phyloP scores from a whole-genome alignment of 192 early-diverging fungal genomes.

The Gryganskiella cystojenkinii region DNA sequence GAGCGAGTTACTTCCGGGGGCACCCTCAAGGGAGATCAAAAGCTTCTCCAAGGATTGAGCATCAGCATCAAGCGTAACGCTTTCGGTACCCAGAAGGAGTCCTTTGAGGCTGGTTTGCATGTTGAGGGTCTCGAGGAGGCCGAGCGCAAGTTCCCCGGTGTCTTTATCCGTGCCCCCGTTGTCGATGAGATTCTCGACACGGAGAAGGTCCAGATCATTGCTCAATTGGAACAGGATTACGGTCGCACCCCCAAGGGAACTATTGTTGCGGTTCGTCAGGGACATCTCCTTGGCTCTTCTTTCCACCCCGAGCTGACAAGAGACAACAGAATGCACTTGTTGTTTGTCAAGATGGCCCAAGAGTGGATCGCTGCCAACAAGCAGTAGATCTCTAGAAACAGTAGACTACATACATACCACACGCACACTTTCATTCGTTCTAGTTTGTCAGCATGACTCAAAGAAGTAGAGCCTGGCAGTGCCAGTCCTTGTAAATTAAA shows the following conservation, averaged over 20 bases:
- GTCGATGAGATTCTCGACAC: conserved; percentile 75
- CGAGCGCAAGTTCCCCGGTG: conserved; percentile 64
- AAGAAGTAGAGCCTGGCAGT: no score
- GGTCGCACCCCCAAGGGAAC: conserved; percentile 64
- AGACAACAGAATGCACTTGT: conserved; percentile 89
- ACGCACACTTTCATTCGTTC: not conserved
- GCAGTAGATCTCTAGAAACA: conserved; percentile 4
- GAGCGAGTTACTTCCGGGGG: conserved; percentile 69
- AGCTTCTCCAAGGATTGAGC: conserved; percentile 83
- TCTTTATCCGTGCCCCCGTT: conserved; percentile 97
- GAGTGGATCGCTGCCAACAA: conserved; percentile 35
- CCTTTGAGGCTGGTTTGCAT: conserved; percentile 81
- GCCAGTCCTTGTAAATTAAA: no score
- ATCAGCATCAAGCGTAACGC: conserved; percentile 92
- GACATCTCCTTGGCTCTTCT: conserved; percentile 86
- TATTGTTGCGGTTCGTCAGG: conserved; percentile 93
- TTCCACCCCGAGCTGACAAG: conserved; percentile 98
- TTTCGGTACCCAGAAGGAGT: conserved; percentile 94
- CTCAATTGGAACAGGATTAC: conserved; percentile 67
- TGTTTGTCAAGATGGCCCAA: conserved; percentile 74
- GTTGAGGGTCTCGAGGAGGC: conserved; percentile 58
- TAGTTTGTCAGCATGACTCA: not conserved
- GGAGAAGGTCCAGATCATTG: conserved; percentile 79
- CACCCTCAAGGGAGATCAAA: conserved; percentile 89
- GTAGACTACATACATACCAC: not conserved